A percentile compares a stretch with the other conserved stretches of the same genome.
Evolutionary conservation across 1,284 basidiomycete species (phyloP).

Genomic region (Ceratobasidium sp.): DNA sequence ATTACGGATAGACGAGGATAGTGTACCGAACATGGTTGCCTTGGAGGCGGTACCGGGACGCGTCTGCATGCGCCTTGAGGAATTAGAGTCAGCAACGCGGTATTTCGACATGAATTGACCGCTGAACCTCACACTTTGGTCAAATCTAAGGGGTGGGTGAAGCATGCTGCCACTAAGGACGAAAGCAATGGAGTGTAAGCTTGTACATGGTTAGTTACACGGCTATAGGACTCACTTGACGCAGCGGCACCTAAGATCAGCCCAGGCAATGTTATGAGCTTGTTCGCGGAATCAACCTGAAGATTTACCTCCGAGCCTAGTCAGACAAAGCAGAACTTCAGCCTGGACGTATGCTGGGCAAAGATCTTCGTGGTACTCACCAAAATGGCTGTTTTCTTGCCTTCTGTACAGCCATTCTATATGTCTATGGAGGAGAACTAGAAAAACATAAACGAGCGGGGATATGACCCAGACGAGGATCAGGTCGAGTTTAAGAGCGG

Average conservation of each 20-base stretch:
- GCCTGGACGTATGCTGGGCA: neutral
- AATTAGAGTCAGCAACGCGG: constrained; percentile 10
- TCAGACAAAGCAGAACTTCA: constrained; percentile 32
- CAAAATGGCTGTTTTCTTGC: constrained; percentile 42
- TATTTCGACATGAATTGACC: neutral
- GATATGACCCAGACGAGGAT: constrained; percentile 4
- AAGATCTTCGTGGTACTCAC: constrained; percentile 6
- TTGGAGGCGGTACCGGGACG: constrained; percentile 44
- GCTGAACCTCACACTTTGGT: constrained; percentile 77
- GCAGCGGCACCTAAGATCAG: constrained; percentile 73
- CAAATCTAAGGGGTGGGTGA: constrained; percentile 88
- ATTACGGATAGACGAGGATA: constrained; percentile 45
- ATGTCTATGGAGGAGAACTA: constrained; percentile 16
- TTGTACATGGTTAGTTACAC: constrained; percentile 31
- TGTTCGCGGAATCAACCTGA: constrained; percentile 34
- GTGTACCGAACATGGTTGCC: constrained; percentile 48
- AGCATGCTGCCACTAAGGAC: constrained; percentile 81
- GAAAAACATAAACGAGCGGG: constrained; percentile 37
- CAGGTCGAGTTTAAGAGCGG: constrained; percentile 13
- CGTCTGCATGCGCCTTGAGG: constrained; percentile 79
- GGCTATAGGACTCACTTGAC: constrained; percentile 68
- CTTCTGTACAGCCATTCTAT: constrained; percentile 38
- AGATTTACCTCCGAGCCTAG: constrained; percentile 77
- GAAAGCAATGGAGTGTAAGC: constrained; percentile 34
- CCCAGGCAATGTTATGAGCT: constrained; percentile 31